A percentile compares a stretch with the other conserved stretches of the same genome.
phyloP scores from a whole-genome alignment of 306 rosid genomes.

The Ziziphus jujuba region DNA sequence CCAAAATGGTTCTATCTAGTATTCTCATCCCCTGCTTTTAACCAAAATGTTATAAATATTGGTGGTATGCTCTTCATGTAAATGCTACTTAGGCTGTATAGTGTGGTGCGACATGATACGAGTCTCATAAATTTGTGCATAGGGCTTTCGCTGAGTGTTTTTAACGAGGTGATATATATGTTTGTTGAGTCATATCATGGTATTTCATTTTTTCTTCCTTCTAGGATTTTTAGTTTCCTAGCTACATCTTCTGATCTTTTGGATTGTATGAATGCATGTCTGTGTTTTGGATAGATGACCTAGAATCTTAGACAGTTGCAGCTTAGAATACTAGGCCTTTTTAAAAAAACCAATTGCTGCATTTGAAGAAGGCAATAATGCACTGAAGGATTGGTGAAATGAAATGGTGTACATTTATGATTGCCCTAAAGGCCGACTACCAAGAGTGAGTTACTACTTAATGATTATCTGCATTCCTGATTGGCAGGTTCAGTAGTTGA shows the following conservation, averaged over 20 bases:
- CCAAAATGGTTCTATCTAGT: too few relatives aligned
- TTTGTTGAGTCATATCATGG: background rate
- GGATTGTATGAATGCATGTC: background rate
- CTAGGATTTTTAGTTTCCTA: background rate
- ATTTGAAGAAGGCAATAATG: background rate
- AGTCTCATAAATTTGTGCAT: background rate
- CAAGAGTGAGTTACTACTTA: background rate
- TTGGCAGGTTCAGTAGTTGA: too few relatives aligned
- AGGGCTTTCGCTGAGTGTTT: background rate
- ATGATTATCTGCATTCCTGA: background rate
- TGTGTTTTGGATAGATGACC: background rate
- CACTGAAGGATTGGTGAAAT: background rate
- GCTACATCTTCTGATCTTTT: background rate
- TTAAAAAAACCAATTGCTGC: background rate
- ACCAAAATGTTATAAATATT: background rate
- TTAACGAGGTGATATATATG: too few relatives aligned
- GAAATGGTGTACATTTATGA: background rate
- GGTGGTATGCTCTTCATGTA: background rate
- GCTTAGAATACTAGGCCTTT: background rate
- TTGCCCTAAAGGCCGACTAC: background rate
- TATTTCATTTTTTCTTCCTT: background rate
- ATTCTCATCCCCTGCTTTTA: too few relatives aligned
- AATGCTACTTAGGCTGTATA: background rate
- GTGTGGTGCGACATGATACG: background rate
- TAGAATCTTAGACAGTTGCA: background rate